phyloP scores from a whole-genome alignment of 2,329 filamentous ascomycete species.

The Aureobasidium melanogenum region DNA sequence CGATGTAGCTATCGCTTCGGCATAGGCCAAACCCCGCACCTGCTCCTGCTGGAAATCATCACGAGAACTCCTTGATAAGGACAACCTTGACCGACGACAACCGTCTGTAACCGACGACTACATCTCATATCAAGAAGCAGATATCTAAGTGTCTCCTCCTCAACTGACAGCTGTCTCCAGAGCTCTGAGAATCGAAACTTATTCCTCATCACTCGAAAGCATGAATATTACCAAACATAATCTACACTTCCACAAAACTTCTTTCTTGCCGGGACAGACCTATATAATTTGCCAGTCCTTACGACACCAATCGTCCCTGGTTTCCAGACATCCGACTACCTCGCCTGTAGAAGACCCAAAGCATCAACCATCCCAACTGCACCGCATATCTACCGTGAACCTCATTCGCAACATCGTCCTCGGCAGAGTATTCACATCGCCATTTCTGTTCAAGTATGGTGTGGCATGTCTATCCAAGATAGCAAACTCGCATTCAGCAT shows the following conservation, averaged over 20 bases:
- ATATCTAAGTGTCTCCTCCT: neutral
- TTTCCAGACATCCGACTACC: neutral
- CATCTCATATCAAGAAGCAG: neutral
- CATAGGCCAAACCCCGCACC: constrained; percentile 10
- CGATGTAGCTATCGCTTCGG: neutral
- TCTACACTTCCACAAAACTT: neutral
- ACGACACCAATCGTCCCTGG: neutral
- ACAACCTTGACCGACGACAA: neutral
- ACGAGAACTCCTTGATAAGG: neutral
- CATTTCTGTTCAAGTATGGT: constrained; percentile 23
- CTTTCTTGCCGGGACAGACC: neutral
- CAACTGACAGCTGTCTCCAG: neutral
- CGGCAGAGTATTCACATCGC: constrained; percentile 24
- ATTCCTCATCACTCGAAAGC: neutral
- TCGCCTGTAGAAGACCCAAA: neutral
- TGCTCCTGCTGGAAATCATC: neutral
- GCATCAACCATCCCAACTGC: neutral
- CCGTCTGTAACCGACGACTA: neutral
- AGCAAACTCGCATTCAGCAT: constrained; percentile 34
- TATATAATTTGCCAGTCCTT: neutral
- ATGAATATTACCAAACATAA: neutral
- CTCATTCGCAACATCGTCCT: constrained; percentile 25
- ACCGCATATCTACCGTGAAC: constrained; percentile 17
- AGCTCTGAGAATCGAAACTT: too few species aligned
- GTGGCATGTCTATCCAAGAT: constrained; percentile 28